Base-by-base conservation (phyloP, 2,329 filamentous ascomycete species). In the Cladosporium sphaerospermum region DNA sequence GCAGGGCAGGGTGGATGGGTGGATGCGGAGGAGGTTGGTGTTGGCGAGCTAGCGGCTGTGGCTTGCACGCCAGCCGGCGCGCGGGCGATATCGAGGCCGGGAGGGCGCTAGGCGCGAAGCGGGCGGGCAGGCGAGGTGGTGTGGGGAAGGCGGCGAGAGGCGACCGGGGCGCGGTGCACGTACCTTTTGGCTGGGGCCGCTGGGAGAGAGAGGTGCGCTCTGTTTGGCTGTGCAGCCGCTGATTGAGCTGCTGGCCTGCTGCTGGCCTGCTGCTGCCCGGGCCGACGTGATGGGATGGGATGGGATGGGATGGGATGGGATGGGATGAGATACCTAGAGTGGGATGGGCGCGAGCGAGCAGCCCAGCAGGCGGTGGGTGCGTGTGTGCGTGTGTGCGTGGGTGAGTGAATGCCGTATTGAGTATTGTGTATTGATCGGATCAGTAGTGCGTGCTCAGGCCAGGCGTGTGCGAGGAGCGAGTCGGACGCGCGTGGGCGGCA, bases 11-110 rank as follows among this genome's bases (percentile, higher is more conserved):
- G n/a, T 13, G 36, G 45, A 43, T 44, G 40, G 45, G 33, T 48
- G 40, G 42, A 44, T 57, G 57, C 54, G 59, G 60, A 59, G 50
- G 46, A 50, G 62, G 58, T 54, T 64, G 60, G 64, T 56, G 60
- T 63, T 61, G 55, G 59, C 56, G 57, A 49, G 57, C 59, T 60
- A 58, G 56, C 52, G 52, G 52, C 45, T 50, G 23, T 28, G 52
- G 53, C 37, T 45, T 40, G 47, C 43, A 36, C 40, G 32, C 45
- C 44, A 54, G 45, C 46, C 47, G 36, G 43, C 40, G 42, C 46
- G 39, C 45, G 52, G 32, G 43, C 36, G 47, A 41, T 46, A 42
- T 44, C 31, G 37, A 46, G 31, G 32, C 16, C 45, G 39, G 36
- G 37, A 49, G 14, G 32, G 36, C 47, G 46, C 53, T 54, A 51